A percentile compares a stretch with the other conserved stretches of the same genome.
phyloP scores from a whole-genome alignment of 345 rosid genomes.

The Eucalyptus lansdowneana region DNA sequence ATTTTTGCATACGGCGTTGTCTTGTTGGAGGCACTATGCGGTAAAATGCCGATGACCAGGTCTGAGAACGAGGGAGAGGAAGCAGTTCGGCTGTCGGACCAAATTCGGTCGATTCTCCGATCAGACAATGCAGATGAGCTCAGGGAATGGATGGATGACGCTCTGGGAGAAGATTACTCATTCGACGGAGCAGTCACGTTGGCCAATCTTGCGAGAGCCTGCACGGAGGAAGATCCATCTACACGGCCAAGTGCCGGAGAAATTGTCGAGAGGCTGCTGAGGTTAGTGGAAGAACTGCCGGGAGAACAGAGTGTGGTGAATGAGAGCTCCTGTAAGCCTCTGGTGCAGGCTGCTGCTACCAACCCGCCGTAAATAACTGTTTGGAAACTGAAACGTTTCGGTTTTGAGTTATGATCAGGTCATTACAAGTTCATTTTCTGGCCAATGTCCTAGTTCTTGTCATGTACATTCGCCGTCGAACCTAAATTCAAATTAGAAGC shows the following conservation, averaged over 20 bases:
- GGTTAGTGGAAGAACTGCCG: conserved; percentile 38
- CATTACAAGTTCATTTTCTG: background rate
- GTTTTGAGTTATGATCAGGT: background rate
- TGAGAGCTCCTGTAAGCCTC: conserved; percentile 70
- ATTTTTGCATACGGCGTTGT: conserved; percentile 65
- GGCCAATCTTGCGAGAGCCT: conserved; percentile 60
- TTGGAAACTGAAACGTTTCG: background rate
- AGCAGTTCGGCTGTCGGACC: conserved; percentile 23
- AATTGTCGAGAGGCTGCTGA: conserved; percentile 56
- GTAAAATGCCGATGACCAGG: conserved; percentile 38
- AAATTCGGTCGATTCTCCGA: conserved; percentile 20
- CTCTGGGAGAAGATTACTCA: conserved; percentile 65
- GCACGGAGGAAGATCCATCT: conserved; percentile 49
- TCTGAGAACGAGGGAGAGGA: conserved; percentile 18
- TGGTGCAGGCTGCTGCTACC: conserved; percentile 26
- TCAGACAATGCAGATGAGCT: conserved; percentile 41
- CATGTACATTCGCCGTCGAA: background rate
- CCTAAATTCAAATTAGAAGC: background rate
- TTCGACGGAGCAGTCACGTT: conserved; percentile 49
- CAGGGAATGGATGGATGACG: conserved; percentile 62
- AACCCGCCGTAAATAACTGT: background rate
- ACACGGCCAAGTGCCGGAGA: conserved; percentile 70
- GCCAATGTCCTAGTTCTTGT: background rate
- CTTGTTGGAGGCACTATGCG: conserved; percentile 59
- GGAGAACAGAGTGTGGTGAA: conserved; percentile 23